phyloP scores from a whole-genome alignment of 2,329 filamentous ascomycete species.

The Cercospora canescens region DNA sequence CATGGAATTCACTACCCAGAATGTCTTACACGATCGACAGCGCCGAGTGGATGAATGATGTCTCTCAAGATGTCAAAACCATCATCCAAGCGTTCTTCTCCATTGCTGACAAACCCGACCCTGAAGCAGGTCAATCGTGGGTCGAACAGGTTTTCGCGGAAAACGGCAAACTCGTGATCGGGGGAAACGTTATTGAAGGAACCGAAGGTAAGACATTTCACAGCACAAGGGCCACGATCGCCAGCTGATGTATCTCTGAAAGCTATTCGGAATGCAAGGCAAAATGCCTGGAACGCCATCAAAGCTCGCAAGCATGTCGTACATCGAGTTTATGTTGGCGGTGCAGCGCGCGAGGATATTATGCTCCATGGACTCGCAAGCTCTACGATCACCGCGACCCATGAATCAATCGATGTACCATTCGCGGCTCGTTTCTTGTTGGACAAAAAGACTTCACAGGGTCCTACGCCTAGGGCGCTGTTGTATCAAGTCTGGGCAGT shows the following conservation, averaged over 20 bases:
- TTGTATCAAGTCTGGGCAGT: background rate
- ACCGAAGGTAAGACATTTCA: background rate
- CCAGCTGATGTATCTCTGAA: background rate
- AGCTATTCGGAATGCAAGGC: background rate
- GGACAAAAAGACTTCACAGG: background rate
- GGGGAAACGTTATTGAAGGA: background rate
- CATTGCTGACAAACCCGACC: background rate
- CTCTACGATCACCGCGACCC: background rate
- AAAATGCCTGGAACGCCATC: background rate
- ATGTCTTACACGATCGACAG: background rate
- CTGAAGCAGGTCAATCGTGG: background rate
- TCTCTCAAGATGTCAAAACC: background rate
- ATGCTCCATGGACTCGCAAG: background rate
- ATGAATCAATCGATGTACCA: background rate
- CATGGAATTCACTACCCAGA: background rate
- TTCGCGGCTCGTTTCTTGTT: background rate
- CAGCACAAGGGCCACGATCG: background rate
- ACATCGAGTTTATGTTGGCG: background rate
- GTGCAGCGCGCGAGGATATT: background rate
- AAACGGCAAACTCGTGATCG: background rate
- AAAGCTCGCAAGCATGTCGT: background rate
- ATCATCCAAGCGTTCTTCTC: background rate
- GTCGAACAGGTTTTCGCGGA: background rate
- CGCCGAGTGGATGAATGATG: background rate
- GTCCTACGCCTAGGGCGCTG: background rate